These are phyloP conservation scores for Austroboletus eburneus DNA, from an alignment of 768 basidiomycete species.

Conservation along the genomic window DNA sequence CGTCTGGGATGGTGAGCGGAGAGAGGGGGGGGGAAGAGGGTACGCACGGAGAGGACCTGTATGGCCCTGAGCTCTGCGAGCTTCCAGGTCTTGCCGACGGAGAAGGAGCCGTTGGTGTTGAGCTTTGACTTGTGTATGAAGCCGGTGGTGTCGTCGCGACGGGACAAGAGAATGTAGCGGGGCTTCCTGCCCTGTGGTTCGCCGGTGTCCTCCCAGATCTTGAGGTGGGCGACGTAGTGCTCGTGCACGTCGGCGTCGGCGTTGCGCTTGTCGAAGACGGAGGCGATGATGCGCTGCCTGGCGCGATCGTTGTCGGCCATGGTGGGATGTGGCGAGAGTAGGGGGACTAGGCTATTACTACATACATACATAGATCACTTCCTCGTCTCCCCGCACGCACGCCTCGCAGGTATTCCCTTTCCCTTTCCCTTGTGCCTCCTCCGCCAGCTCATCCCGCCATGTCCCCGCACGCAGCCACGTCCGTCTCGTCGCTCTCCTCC, in stretches of 20 bases:
- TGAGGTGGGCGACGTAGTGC: constrained; percentile 81
- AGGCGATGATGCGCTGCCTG: constrained; percentile 70
- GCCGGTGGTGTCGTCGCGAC: constrained; percentile 68
- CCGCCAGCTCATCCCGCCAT: constrained; percentile 6
- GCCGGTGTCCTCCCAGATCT: constrained; percentile 87
- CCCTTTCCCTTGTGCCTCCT: no score
- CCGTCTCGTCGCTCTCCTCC: constrained; percentile 22
- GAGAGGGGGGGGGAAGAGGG: constrained; percentile 11
- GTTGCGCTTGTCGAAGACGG: constrained; percentile 76
- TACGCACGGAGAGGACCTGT: constrained; percentile 69
- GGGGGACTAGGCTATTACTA: no score
- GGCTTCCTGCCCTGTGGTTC: constrained; percentile 77
- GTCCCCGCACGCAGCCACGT: constrained; percentile 14
- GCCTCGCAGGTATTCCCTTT: no score
- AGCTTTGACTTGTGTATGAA: constrained; percentile 95
- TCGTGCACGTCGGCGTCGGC: constrained; percentile 65
- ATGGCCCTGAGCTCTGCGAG: constrained; percentile 77
- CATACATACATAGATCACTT: no score
- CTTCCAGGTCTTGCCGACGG: constrained; percentile 96
- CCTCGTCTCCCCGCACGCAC: no score
- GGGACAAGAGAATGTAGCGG: constrained; percentile 85
- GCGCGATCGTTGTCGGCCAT: constrained; percentile 48
- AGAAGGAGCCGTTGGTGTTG: constrained; percentile 92
- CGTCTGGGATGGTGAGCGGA: constrained; percentile 40
- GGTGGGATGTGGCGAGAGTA: no score